phyloP scores from a whole-genome alignment of 768 basidiomycete genomes.

The Tulasnella sp. region DNA sequence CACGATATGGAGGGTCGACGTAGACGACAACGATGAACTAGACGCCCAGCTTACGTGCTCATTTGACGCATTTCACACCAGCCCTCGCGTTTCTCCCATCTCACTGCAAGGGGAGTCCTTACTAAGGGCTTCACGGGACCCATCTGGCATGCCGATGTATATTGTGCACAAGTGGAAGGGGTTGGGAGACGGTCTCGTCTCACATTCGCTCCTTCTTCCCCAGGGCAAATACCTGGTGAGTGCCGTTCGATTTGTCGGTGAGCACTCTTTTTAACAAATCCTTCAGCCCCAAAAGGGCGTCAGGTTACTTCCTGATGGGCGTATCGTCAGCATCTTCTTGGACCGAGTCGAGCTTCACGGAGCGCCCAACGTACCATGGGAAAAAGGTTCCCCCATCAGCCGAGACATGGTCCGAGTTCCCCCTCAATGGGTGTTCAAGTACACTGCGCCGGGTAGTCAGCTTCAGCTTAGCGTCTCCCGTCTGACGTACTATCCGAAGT shows the following conservation, averaged over 20 bases:
- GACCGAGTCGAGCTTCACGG: not conserved
- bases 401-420: not conserved
- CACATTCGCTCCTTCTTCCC: not conserved
- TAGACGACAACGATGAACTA: not conserved
- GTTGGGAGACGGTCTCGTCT: not conserved
- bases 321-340: not conserved
- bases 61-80: not conserved
- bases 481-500: not conserved
- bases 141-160: not conserved
- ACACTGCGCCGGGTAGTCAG: not conserved
- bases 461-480: not conserved
- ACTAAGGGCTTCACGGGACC: not conserved
- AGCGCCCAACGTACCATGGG: not conserved
- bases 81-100: not conserved
- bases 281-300: not conserved
- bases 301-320: not conserved
- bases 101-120: not conserved
- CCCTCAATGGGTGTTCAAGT: not conserved
- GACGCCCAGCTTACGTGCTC: not conserved
- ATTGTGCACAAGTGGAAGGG: not conserved
- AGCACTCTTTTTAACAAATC: not conserved
- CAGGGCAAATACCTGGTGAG: not conserved
- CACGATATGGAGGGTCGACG: not conserved
- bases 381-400: not conserved
- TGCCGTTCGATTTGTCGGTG: not conserved